Base-by-base conservation (phyloP, 2,329 filamentous ascomycete species). In the Penicillium sp. region DNA sequence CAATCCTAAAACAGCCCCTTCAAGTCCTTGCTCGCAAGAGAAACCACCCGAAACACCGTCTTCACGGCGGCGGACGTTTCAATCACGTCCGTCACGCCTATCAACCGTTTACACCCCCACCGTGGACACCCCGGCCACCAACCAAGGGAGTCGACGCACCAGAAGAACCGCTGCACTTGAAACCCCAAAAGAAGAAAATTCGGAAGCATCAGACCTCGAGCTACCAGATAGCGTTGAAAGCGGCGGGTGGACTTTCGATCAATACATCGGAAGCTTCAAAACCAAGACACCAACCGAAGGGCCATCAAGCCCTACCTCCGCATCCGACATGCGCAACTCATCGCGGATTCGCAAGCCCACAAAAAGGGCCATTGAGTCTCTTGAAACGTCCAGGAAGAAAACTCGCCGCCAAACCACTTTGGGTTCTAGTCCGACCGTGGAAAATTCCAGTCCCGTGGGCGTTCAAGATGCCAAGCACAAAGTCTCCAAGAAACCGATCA, bases 341-440 rank as follows among this genome's bases (percentile, higher is more conserved):
- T 59, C 52, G 14, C 67, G 69, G 5, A 39, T 64, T 29, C 66
- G 67, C 42, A 70, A 70, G 44, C 67, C 67, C 16, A 71, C 69
- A 3, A 55, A 57, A 18, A 66, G 67, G 29, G 68, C 70, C 7
- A 59, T 67, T 18, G 69, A 72, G 56, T 62, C 68, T 39, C 45
- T 62, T 13, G 46, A 57, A 21, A 62, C 40, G 16, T 16, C 14
- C 5, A 61, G 59, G 45, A 53, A 43, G 18, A 53, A 59, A n/a
- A 16, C 55, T 24, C 58, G 55, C 8, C 36, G 53, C 14, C 59
- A 56, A 38, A 56, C 49, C 10, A 42, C 22, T 9, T 11, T 39
- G 16, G 18, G 32, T 2, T 16, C 50, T 10, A 16, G 38, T n/a
- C 51, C 51, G 46, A 18, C 43, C 18, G 44, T 40, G 22, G 49